Evolutionary conservation across 164 flowering plant species (phyloP), one percentile per base, ranked within the genome.

Genomic region (Umbellularia californica): DNA sequence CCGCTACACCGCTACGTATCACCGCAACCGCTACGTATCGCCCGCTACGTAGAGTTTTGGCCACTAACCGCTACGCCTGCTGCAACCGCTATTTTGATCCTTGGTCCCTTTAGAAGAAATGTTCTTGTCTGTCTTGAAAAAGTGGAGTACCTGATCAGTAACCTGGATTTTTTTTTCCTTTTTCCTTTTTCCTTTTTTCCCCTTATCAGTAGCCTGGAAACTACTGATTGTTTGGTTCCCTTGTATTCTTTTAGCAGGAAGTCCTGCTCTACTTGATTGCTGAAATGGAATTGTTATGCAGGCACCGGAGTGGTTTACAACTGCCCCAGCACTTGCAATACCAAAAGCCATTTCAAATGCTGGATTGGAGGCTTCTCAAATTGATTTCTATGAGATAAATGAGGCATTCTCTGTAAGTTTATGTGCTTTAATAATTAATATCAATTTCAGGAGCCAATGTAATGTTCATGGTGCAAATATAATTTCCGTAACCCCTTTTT

Each of bases 271-370:
- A 35, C 47, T 35, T 35, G 17, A 7, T 2, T 55, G n/a, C 60
- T 55, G 58, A 76, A 74, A 79, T 68, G 60, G 62, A 68, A 68
- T 80, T 82, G 67, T 23, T 74, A 58, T 70, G 75, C 88, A 95
- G 99, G 98, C 96, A 77, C 96, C 99, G 50, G 98, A 92, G 78
- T 77, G 84, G 72, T 95, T 95, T 79, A 83, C 97, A 41, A 96
- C 99, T 24, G 81, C 99, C 58, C 99, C 98, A 60, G 89, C 99
- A 75, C 90, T 96, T 80, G 98, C 97, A 27, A 92, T 96, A 69
- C 99, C 99, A 3, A 93, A 92, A 88, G 98, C 99, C 58, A 88
- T 95, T 73, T 83, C 92, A 81, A 87, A 85, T 82, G 90, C 97
- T 83, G 93, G 97, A 66, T 76, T 96, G 82, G 84, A 90, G 41